Evolutionary conservation across 371 early-diverging fungal species (phyloP).

Genomic region (Mucor circinelloides): DNA sequence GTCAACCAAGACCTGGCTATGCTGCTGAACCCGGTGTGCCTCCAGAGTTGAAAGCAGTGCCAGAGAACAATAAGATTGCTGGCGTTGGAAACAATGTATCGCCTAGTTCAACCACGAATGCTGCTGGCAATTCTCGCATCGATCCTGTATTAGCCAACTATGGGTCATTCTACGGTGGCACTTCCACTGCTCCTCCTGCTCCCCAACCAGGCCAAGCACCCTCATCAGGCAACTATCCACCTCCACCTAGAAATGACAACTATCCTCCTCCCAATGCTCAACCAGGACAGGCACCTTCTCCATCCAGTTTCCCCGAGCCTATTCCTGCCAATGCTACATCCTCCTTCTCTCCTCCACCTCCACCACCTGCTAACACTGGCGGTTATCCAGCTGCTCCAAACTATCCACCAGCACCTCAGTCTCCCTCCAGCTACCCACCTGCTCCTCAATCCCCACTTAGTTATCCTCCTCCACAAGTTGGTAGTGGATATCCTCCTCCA

Average conservation of each 20-base stretch:
- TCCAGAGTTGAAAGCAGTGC: conserved; percentile 39
- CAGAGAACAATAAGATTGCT: conserved; percentile 43
- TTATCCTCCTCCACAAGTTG: background rate
- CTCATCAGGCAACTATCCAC: conserved; percentile 8
- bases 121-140: conserved; percentile 15
- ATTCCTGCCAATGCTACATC: conserved; percentile 8
- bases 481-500: background rate
- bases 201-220: conserved; percentile 17
- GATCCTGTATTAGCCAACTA: conserved; percentile 25
- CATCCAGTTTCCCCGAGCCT: conserved; percentile 5
- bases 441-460: conserved; percentile 9
- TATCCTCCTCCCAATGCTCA: conserved; percentile 19
- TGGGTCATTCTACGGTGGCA: conserved; percentile 30
- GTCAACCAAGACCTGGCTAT: conserved; percentile 48
- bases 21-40: conserved; percentile 50
- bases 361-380: conserved; percentile 1
- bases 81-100: conserved; percentile 37
- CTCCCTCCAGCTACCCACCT: background rate
- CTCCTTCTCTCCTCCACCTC: conserved; percentile 13
- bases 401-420: background rate
- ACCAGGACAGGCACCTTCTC: conserved; percentile 7
- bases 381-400: conserved; percentile 7
- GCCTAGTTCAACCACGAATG: conserved; percentile 15
- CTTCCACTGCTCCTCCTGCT: conserved; percentile 11
- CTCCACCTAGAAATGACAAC: background rate